Conservation (phyloP, 352 stramenopile species). For the Phytophthora kernoviae region DNA sequence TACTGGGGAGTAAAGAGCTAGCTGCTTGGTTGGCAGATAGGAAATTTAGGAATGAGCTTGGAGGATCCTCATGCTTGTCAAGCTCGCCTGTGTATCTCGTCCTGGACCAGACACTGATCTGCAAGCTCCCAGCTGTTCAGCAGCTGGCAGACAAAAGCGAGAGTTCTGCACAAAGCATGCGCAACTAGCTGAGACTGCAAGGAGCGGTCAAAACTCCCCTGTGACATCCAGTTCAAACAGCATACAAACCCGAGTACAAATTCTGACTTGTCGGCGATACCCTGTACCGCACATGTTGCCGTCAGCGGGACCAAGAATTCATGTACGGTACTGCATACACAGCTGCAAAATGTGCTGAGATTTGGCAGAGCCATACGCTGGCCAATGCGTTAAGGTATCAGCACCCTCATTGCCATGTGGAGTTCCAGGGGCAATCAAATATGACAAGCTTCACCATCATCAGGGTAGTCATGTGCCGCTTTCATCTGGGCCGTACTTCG, state of each 20-base stretch:
- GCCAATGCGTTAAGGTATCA: too few species aligned
- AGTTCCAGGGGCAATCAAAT: too few species aligned
- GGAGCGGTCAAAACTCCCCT: constrained; percentile 5
- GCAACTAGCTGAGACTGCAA: constrained; percentile 1
- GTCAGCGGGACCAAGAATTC: constrained; percentile 4
- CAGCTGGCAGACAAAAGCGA: not conserved
- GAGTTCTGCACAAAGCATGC: constrained; percentile 14
- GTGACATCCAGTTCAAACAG: constrained; percentile 20
- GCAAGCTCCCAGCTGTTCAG: constrained; percentile 6
- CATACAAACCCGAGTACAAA: constrained; percentile 24
- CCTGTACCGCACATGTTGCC: not conserved
- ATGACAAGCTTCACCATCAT: too few species aligned
- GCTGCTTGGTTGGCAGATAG: constrained; percentile 31
- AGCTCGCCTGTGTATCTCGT: constrained; percentile 8
- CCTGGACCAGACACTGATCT: constrained; percentile 20
- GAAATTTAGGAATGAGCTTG: constrained; percentile 34
- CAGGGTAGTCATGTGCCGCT: too few species aligned
- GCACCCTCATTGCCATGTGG: too few species aligned
- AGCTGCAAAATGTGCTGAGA: constrained; percentile 4
- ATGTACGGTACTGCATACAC: too few species aligned
- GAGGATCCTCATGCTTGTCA: not conserved
- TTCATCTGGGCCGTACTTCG: too few species aligned
- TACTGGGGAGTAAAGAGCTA: constrained; percentile 26
- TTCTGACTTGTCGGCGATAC: constrained; percentile 22
- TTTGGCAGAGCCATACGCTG: too few species aligned